Conservation (phyloP, 179 eudicot species). For the Camellia oleifera region DNA sequence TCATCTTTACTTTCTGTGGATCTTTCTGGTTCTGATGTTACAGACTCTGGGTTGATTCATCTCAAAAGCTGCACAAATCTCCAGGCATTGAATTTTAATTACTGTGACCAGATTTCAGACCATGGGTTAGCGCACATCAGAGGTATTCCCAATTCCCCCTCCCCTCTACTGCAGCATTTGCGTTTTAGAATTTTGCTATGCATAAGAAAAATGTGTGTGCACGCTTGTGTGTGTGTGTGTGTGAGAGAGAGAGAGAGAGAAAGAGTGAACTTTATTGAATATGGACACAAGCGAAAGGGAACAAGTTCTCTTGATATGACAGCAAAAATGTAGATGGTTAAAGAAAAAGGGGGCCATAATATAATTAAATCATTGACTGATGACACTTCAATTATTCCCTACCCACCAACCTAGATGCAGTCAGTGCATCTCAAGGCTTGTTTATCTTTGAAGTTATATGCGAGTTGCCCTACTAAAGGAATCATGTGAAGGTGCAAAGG, state of each 20-base stretch:
- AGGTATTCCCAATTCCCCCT: slow-evolving; percentile 33
- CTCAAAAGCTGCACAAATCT: slow-evolving; percentile 65
- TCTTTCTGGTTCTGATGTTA: slow-evolving; percentile 83
- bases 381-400: background rate
- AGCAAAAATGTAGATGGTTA: background rate
- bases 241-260: no score
- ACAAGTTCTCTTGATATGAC: background rate
- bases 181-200: background rate
- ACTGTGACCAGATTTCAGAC: slow-evolving; percentile 70
- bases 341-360: background rate
- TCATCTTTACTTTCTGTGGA: slow-evolving; percentile 77
- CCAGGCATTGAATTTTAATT: slow-evolving; percentile 65
- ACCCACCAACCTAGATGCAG: background rate
- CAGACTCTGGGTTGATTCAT: slow-evolving; percentile 64
- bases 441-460: no score
- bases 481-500: no score
- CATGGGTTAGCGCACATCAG: slow-evolving; percentile 58
- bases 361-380: background rate
- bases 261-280: background rate
- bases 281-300: background rate
- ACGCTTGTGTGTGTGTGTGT: background rate
- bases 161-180: background rate
- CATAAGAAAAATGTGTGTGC: background rate
- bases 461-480: no score
- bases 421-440: no score